Evolutionary conservation across 352 stramenopile genomes (phyloP).

Genomic region (Phytophthora sp.): DNA sequence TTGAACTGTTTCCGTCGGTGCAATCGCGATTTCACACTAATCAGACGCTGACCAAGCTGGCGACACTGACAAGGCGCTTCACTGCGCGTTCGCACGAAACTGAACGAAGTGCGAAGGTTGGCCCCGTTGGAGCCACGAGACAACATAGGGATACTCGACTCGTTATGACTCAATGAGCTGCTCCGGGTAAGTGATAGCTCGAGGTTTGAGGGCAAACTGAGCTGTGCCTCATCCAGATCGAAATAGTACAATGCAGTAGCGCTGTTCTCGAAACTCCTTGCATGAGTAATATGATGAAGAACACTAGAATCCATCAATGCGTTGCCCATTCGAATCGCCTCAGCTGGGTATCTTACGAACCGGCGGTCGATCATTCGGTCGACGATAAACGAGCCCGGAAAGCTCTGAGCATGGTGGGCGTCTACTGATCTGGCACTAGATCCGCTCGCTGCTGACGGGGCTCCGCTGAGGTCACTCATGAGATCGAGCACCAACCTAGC

Average conservation of each 20-base stretch:
- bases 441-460: background rate
- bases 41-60: conserved; percentile 52
- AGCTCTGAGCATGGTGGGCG: background rate
- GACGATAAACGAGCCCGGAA: conserved; percentile 26
- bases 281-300: conserved; percentile 62
- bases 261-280: conserved; percentile 47
- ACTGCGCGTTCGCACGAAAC: conserved; percentile 10
- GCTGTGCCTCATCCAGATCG: conserved; percentile 29
- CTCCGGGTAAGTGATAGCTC: conserved; percentile 2
- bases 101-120: conserved; percentile 20
- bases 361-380: conserved; percentile 37
- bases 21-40: conserved; percentile 17
- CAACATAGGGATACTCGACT: conserved; percentile 28
- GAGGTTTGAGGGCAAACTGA: conserved; percentile 23
- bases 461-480: conserved; percentile 11
- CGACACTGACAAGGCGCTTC: conserved; percentile 42
- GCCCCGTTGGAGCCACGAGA: conserved; percentile 3
- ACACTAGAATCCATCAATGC: conserved; percentile 67
- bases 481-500: conserved; percentile 27
- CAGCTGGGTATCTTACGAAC: conserved; percentile 43
- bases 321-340: conserved; percentile 60
- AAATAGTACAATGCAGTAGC: conserved; percentile 42
- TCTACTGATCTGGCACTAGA: background rate
- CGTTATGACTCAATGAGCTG: conserved; percentile 19
- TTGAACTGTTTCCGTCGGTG: conserved; percentile 13